Evolutionary conservation across 129 eudicot genomes (phyloP).

Genomic region (Tagetes patula): DNA sequence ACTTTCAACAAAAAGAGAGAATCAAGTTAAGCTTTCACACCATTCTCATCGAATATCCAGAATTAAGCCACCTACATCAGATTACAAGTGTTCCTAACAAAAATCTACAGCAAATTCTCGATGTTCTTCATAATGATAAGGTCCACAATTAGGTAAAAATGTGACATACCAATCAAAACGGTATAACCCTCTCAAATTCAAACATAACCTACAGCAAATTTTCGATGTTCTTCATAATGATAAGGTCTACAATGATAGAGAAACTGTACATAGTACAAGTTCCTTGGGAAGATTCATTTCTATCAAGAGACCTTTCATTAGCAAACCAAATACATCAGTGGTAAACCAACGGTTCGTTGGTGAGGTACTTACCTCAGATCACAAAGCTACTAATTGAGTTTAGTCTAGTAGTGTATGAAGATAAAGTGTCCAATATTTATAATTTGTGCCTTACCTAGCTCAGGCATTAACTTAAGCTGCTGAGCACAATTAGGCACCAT

Average conservation of each 20-base stretch:
- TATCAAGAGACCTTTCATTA: background rate
- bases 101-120: background rate
- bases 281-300: background rate
- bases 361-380: background rate
- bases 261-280: background rate
- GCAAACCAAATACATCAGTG: background rate
- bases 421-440: background rate
- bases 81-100: background rate
- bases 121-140: too few species aligned
- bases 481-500: background rate
- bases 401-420: background rate
- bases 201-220: background rate
- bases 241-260: background rate
- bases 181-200: background rate
- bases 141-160: background rate
- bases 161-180: background rate
- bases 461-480: constrained; percentile 1
- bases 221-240: constrained; percentile 1
- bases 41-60: background rate
- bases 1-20: background rate
- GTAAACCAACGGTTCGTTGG: background rate
- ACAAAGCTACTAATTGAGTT: background rate
- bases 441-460: background rate
- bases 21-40: background rate
- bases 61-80: background rate